Evolutionary conservation across 768 basidiomycete species (phyloP).

Genomic region (Mrakia blollopis): DNA sequence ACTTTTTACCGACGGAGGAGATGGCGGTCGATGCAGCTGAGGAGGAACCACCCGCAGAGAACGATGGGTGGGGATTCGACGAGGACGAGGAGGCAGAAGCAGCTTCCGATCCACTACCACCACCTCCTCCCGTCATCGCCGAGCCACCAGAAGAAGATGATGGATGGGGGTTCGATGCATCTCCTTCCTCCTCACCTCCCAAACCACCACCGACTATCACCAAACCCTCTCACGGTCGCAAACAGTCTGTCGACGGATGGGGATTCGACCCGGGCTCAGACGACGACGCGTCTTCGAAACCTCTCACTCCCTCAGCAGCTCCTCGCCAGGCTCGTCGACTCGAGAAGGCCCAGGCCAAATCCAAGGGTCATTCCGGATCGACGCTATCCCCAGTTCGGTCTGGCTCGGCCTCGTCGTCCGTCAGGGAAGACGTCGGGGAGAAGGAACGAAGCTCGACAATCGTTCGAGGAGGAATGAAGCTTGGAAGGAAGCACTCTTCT

Average conservation of each 20-base stretch:
- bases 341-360: constrained; percentile 22
- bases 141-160: constrained; percentile 16
- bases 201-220: neutral
- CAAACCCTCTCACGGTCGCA: constrained; percentile 5
- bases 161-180: constrained; percentile 22
- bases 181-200: neutral
- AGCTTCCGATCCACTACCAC: neutral
- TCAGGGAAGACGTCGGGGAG: neutral
- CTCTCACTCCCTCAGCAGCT: neutral
- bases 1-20: neutral
- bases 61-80: constrained; percentile 49
- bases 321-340: constrained; percentile 24
- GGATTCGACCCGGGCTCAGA: constrained; percentile 22
- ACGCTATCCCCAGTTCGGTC: neutral
- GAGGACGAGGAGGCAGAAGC: constrained; percentile 42
- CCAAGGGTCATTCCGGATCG: neutral
- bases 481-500: constrained; percentile 2
- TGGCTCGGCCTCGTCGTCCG: neutral
- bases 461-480: constrained; percentile 23
- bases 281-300: neutral
- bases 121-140: neutral
- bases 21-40: neutral
- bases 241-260: constrained; percentile 26
- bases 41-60: constrained; percentile 28
- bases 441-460: neutral